Base-by-base conservation (phyloP, 768 basidiomycete genomes). In the Tulasnella sp. region DNA sequence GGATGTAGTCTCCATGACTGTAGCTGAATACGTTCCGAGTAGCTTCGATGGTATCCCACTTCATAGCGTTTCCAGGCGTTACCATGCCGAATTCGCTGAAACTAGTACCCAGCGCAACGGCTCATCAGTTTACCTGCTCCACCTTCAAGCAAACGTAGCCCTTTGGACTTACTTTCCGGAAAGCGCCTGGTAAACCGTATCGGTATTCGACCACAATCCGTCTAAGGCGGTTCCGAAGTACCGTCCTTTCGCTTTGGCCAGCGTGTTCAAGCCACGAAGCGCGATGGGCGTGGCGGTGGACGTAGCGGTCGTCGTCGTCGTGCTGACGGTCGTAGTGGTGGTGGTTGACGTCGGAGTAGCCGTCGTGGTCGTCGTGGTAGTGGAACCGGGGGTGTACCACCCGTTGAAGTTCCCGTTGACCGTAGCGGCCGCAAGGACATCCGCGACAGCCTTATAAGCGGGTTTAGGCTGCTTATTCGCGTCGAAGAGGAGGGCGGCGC, bases 131-230 rank as follows among this genome's bases (percentile, higher is more conserved):
- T 26, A 12, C 16, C 26, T 26, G 16, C 17, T 26, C 32, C 72
- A 34, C 37, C 70, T 69, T 87, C 74, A 6, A 22, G 22, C 32
- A 12, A 29, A 14, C 3, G 22, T 8, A 14, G 52, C 12, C 7
- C n/a, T n/a, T 22, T 29, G 8, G 14, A 59, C 52, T 32, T 16
- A 59, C 52, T 59, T 59, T 59, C 73, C 73, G 19, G 73, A 59
- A 62, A 73, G 29, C 14, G 73, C 73, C 34, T 71, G 42, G 40
- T 73, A 73, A 34, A 47, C 69, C 9, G 47, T 29, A 40, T 70
- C 73, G 42, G 11, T 62, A 44, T 73, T 73, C n/a, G 34, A 37
- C 68, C 68, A 70, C 29, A 73, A 32, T 42, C 47, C 67, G 32
- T 73, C 73, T 19, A 36, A 22, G 1, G 73, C 73, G 29, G 73